phyloP scores from a whole-genome alignment of 371 early-diverging fungal species.

The Vairimorpha ceranae region DNA sequence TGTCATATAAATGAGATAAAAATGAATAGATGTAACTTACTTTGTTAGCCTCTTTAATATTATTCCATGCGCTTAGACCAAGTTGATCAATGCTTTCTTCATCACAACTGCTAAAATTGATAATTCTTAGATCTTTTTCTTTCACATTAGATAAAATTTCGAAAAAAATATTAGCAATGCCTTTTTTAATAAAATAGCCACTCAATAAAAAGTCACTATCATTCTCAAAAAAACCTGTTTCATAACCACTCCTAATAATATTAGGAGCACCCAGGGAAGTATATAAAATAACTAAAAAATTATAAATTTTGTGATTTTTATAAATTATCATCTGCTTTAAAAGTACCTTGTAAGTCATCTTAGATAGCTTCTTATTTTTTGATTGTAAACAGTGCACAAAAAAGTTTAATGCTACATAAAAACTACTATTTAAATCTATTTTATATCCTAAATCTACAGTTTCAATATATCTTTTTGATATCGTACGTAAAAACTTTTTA shows the following conservation, averaged over 20 bases:
- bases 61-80: not conserved
- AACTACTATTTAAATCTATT: not conserved
- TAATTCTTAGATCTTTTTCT: too few species aligned
- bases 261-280: not conserved
- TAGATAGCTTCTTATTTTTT: not conserved
- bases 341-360: not conserved
- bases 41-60: not conserved
- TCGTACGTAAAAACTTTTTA: not conserved
- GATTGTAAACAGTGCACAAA: not conserved
- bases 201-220: too few species aligned
- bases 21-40: not conserved
- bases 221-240: too few species aligned
- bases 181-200: too few species aligned
- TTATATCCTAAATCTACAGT: not conserved
- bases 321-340: not conserved
- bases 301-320: not conserved
- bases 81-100: too few species aligned
- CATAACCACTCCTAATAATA: too few species aligned
- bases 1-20: not conserved
- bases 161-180: too few species aligned
- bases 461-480: not conserved
- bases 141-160: too few species aligned
- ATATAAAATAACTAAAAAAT: not conserved
- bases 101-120: too few species aligned
- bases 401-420: not conserved